phyloP scores from a whole-genome alignment of 257 asterid species.

The Nicotiana sylvestris region DNA sequence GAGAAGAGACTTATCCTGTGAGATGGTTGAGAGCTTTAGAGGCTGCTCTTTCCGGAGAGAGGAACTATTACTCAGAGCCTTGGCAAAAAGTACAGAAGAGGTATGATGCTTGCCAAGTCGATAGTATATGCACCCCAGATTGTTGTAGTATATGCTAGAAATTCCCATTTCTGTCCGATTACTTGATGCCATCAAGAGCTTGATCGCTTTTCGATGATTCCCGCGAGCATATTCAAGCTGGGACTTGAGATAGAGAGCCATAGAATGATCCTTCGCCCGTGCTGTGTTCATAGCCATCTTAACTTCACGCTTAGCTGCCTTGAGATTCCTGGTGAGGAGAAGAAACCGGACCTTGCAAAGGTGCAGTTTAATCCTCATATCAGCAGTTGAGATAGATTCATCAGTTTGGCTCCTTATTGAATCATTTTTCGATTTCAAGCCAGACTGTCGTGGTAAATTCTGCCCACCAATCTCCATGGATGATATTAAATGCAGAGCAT shows the following conservation, averaged over 20 bases:
- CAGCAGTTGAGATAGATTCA: slow-evolving; percentile 47
- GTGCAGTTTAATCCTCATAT: slow-evolving; percentile 68
- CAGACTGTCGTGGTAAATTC: slow-evolving; percentile 46
- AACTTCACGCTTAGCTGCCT: slow-evolving; percentile 90
- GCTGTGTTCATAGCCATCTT: slow-evolving; percentile 87
- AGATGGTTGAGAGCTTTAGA: slow-evolving; percentile 46
- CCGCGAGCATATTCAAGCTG: slow-evolving; percentile 91
- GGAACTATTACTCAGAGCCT: slow-evolving; percentile 56
- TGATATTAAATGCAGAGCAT: slow-evolving; percentile 56
- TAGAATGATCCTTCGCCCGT: slow-evolving; percentile 68
- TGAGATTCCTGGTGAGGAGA: slow-evolving; percentile 68
- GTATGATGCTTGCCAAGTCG: slow-evolving; percentile 71
- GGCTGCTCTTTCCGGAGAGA: slow-evolving; percentile 56
- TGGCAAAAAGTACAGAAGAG: slow-evolving; percentile 63
- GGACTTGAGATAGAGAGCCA: slow-evolving; percentile 81
- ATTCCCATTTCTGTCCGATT: slow-evolving; percentile 50
- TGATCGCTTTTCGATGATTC: slow-evolving; percentile 74
- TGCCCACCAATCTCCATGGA: slow-evolving; percentile 51
- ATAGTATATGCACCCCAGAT: slow-evolving; percentile 82
- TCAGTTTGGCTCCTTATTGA: slow-evolving; percentile 50
- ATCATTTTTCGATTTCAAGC: slow-evolving; percentile 52
- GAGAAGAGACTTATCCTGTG: slow-evolving; percentile 64
- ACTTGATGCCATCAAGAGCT: slow-evolving; percentile 71
- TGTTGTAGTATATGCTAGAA: slow-evolving; percentile 73
- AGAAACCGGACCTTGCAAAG: slow-evolving; percentile 76